These are phyloP conservation scores for Heliosperma pusillum DNA, from an alignment of 148 eudicot species.

Conservation along the genomic window DNA sequence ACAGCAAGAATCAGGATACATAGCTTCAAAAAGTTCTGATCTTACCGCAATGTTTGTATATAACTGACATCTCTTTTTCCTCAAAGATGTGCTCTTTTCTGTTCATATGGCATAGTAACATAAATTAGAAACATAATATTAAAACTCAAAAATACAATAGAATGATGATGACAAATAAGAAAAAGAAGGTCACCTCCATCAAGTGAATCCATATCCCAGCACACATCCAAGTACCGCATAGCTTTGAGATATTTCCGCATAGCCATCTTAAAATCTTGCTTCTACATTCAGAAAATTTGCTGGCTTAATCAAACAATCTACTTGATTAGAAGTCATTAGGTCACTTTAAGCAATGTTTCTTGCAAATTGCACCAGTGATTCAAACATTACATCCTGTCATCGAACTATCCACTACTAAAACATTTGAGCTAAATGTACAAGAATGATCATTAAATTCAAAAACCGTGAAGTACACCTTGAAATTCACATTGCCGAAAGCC, in stretches of 20 bases:
- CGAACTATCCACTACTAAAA: neutral
- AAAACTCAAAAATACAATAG: neutral
- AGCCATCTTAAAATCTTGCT: slow-evolving; percentile 74
- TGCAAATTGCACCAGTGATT: neutral
- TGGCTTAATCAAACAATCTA: neutral
- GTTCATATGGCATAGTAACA: slow-evolving; percentile 18
- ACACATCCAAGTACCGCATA: slow-evolving; percentile 56
- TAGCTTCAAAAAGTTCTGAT: neutral
- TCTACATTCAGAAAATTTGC: slow-evolving; percentile 37
- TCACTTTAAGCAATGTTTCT: neutral
- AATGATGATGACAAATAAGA: neutral
- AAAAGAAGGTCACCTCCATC: slow-evolving; percentile 52
- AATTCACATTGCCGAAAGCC: slow-evolving; percentile 61
- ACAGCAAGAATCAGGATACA: neutral
- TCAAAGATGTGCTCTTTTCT: slow-evolving; percentile 50
- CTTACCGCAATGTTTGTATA: slow-evolving; percentile 76
- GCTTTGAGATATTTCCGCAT: slow-evolving; percentile 70
- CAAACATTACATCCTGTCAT: neutral
- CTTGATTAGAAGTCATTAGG: neutral
- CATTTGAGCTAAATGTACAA: neutral
- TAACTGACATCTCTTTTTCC: slow-evolving; percentile 69
- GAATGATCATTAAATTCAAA: neutral
- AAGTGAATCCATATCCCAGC: slow-evolving; percentile 70
- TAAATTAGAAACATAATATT: slow-evolving; percentile 3
- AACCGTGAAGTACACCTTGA: slow-evolving; percentile 43